Conservation (phyloP, 139 green algal genomes). For the Asterochloris sp. region DNA sequence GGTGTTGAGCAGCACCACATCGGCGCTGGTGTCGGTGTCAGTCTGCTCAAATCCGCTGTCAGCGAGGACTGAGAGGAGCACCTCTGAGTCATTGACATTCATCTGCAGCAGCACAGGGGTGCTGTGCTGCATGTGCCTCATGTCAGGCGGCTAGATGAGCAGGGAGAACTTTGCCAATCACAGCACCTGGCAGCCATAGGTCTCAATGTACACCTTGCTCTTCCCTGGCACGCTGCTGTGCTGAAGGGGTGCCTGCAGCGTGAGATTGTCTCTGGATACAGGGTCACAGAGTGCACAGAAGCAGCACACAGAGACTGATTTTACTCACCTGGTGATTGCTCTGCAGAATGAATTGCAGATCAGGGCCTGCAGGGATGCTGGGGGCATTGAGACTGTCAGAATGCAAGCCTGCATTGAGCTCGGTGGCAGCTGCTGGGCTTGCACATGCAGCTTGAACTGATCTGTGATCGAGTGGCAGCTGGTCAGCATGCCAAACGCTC, state of each 20-base stretch:
- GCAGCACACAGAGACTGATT: too few relatives aligned
- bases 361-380: too few relatives aligned
- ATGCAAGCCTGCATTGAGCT: too few relatives aligned
- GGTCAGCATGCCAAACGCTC: too few relatives aligned
- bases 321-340: too few relatives aligned
- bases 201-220: slow-evolving; percentile 61
- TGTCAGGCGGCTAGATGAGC: background rate
- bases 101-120: slow-evolving; percentile 39
- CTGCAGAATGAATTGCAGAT: too few relatives aligned
- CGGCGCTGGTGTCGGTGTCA: slow-evolving; percentile 25
- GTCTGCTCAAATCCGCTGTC: slow-evolving; percentile 45
- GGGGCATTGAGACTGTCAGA: too few relatives aligned
- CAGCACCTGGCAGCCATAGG: slow-evolving; percentile 87
- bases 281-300: too few relatives aligned
- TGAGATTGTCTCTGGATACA: background rate
- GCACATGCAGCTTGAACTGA: too few relatives aligned
- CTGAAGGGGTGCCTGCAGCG: background rate
- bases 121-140: background rate
- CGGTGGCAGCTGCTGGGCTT: too few relatives aligned
- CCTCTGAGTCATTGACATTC: slow-evolving; percentile 79
- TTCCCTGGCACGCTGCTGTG: background rate
- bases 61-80: slow-evolving; percentile 65
- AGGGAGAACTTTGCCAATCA: slow-evolving; percentile 59
- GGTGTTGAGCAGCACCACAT: slow-evolving; percentile 90
- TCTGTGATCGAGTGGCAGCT: too few relatives aligned